Base-by-base conservation (phyloP, 2,329 filamentous ascomycete genomes). In the Penicillium sp. region DNA sequence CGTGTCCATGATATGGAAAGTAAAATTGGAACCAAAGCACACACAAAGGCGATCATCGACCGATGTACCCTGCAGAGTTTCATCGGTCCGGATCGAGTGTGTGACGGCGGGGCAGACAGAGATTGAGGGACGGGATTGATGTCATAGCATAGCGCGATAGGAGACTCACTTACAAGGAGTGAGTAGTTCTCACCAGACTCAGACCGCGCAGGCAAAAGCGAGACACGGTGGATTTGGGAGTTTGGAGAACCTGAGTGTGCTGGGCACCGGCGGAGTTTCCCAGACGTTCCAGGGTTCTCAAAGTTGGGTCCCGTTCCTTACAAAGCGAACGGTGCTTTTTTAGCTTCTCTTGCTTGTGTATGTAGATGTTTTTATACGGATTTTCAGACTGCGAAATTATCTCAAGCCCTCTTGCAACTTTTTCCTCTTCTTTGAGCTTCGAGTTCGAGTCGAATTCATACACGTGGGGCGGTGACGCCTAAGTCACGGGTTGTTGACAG, bases 401-500 rank as follows among this genome's bases (percentile, higher is more conserved):
- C 8, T 16, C 22, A 7, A 41, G 22, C 9, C 39, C n/a, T 38
- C 11, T 38, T 13, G 18, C 25, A 22, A 14, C 11, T 44, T 33
- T 22, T 11, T 41, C 48, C 45, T 18, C 25, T 50, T 38, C 33
- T 28, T 38, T 44, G 31, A 30, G 25, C 25, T 45, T 40, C 39
- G 1, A 43, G 6, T 18, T 35, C 42, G 46, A 56, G 39, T 46
- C 18, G 16, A 22, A 38, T 38, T 38, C n/a, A 20, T 18, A 44
- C 53, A 57, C 50, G 45, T 58, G 55, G 55, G 61, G 58, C 62
- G 62, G 62, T 66, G 64, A 66, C 61, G 63, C 65, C 66, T 61
- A 69, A 65, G 65, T 62, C 64, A 63, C 63, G 56, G 60, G 51
- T 62, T 63, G 53, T 62, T 58, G 62, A 64, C 60, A 65, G 55